Percentiles rank a stretch among this genome's conserved stretches.
These are phyloP conservation scores for Helenozyma baotianmanensis DNA, from an alignment of 805 yeast species.

Conservation along the genomic window DNA sequence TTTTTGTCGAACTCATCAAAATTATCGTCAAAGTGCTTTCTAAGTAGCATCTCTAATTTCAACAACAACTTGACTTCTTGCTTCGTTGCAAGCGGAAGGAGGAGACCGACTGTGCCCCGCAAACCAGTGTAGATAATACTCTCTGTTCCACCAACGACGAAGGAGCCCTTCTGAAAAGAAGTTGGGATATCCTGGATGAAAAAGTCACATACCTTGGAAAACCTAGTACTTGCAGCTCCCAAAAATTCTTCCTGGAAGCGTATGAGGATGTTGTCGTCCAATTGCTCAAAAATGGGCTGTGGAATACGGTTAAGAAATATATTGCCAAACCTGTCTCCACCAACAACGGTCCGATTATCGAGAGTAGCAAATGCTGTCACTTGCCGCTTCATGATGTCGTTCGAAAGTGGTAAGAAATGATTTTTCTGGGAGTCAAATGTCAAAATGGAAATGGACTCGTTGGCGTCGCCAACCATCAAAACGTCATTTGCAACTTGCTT, in stretches of 20 bases:
- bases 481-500: slow-evolving; percentile 48
- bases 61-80: slow-evolving; percentile 58
- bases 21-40: slow-evolving; percentile 24
- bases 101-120: slow-evolving; percentile 74
- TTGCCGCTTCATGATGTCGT: slow-evolving; percentile 66
- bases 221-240: slow-evolving; percentile 51
- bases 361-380: slow-evolving; percentile 55
- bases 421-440: slow-evolving; percentile 46
- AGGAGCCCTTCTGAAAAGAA: slow-evolving; percentile 48
- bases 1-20: slow-evolving; percentile 23
- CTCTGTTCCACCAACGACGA: slow-evolving; percentile 63
- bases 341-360: slow-evolving; percentile 72
- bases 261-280: slow-evolving; percentile 46
- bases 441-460: slow-evolving; percentile 57
- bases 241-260: slow-evolving; percentile 27
- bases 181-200: slow-evolving; percentile 69
- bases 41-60: slow-evolving; percentile 47
- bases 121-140: slow-evolving; percentile 67
- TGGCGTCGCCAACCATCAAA: slow-evolving; percentile 67
- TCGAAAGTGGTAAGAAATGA: slow-evolving; percentile 59
- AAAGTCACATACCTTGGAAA: slow-evolving; percentile 52
- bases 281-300: slow-evolving; percentile 39
- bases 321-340: slow-evolving; percentile 88
- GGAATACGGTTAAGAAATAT: slow-evolving; percentile 63
- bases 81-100: slow-evolving; percentile 61